Conservation (phyloP, 148 eudicot species). For the Nepenthes gracilis region DNA sequence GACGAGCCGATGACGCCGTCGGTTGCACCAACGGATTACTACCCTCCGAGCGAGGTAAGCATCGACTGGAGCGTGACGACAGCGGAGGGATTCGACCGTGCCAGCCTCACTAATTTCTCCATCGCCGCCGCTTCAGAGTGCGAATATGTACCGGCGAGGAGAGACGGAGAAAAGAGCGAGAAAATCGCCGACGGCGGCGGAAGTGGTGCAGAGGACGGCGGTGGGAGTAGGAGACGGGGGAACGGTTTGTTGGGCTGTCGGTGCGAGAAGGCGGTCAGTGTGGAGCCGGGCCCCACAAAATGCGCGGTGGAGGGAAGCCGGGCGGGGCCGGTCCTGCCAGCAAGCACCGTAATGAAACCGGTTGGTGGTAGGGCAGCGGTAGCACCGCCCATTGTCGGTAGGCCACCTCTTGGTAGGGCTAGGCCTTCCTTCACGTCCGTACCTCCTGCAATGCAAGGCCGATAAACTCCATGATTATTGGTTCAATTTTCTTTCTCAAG, state of each 20-base stretch:
- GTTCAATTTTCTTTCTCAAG: no score
- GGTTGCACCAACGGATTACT: constrained; percentile 54
- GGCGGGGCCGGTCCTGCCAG: no score
- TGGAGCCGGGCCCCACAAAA: constrained; percentile 9
- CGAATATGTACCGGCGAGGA: constrained; percentile 8
- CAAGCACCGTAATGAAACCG: no score
- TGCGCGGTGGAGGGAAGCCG: no score
- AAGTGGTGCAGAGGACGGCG: constrained; percentile 11
- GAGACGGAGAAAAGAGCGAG: constrained; percentile 8
- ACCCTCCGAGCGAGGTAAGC: constrained; percentile 83
- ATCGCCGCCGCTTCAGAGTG: constrained; percentile 24
- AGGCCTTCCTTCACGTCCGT: no score
- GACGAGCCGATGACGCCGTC: constrained; percentile 46
- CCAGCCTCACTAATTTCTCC: constrained; percentile 58
- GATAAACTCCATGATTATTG: no score
- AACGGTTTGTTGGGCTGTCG: constrained; percentile 57
- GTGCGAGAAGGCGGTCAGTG: constrained; percentile 66
- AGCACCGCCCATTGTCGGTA: no score
- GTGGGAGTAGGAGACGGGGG: constrained; percentile 15
- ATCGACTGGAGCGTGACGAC: constrained; percentile 90
- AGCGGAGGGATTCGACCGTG: constrained; percentile 70
- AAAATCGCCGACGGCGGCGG: constrained; percentile 6
- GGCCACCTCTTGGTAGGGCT: no score
- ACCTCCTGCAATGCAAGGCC: no score
- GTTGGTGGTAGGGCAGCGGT: no score